These are phyloP conservation scores for Cercospora zeae-maydis DNA, from an alignment of 2,329 filamentous ascomycete genomes.

Conservation along the genomic window DNA sequence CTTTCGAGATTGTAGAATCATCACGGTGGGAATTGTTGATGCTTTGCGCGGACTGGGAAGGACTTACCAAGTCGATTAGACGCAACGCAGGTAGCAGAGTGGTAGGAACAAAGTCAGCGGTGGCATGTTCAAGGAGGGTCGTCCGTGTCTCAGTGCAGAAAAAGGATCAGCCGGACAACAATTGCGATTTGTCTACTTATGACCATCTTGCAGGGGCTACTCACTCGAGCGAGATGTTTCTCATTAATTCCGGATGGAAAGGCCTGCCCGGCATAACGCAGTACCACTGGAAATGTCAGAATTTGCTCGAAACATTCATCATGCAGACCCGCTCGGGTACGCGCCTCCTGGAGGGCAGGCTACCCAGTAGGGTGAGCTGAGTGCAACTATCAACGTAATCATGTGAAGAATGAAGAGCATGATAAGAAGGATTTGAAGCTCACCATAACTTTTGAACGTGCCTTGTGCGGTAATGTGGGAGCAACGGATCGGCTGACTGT, in stretches of 20 bases:
- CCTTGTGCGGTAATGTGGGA: background rate
- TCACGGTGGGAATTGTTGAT: too few species aligned
- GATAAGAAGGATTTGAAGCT: background rate
- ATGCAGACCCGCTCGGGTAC: background rate
- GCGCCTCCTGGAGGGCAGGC: background rate
- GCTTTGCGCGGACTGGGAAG: too few species aligned
- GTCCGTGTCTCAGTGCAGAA: background rate
- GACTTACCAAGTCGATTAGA: too few species aligned
- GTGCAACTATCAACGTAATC: background rate
- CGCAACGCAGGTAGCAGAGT: too few species aligned
- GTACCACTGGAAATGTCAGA: too few species aligned
- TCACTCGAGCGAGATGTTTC: slow-evolving; percentile 2
- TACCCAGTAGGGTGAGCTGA: background rate
- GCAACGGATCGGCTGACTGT: background rate
- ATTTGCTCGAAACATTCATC: background rate
- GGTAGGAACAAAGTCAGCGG: background rate
- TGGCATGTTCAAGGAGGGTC: background rate
- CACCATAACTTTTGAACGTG: background rate
- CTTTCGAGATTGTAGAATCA: too few species aligned
- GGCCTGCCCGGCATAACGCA: too few species aligned
- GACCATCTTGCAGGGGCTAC: background rate
- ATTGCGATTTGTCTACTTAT: background rate
- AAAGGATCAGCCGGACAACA: background rate
- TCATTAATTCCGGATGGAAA: too few species aligned
- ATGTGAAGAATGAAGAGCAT: background rate